Percentiles rank a stretch among this genome's conserved stretches.
Evolutionary conservation across 1,284 basidiomycete genomes (phyloP).

Genomic region (Schizopora paradoxa): DNA sequence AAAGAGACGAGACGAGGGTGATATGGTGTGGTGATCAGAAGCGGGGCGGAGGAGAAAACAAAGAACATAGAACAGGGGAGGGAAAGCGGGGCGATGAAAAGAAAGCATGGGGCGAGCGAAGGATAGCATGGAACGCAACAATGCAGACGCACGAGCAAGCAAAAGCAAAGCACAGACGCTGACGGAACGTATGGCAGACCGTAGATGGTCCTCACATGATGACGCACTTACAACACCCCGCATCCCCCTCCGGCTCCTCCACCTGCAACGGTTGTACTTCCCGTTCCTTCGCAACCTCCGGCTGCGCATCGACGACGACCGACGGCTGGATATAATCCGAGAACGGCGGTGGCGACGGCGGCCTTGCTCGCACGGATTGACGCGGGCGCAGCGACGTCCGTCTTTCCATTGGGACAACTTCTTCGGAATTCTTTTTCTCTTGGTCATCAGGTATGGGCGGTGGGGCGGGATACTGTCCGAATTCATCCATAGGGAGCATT

Average conservation of each 20-base stretch:
- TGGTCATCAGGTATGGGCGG: slow-evolving; percentile 16
- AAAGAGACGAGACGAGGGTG: slow-evolving; percentile 1
- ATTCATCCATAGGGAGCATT: slow-evolving; percentile 60
- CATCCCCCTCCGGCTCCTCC: slow-evolving; percentile 9
- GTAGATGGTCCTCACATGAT: slow-evolving; percentile 12
- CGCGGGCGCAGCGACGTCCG: slow-evolving; percentile 20
- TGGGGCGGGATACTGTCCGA: slow-evolving; percentile 38
- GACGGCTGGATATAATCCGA: slow-evolving; percentile 38
- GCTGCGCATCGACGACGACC: slow-evolving; percentile 1
- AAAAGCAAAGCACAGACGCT: background rate
- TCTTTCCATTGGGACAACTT: slow-evolving; percentile 21
- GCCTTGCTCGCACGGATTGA: slow-evolving; percentile 27
- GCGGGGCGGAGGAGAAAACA: background rate
- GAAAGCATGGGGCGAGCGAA: background rate
- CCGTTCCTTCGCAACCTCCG: background rate
- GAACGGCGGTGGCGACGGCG: slow-evolving; percentile 52
- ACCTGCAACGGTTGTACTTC: background rate
- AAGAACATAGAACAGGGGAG: background rate
- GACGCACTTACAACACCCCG: slow-evolving; percentile 15
- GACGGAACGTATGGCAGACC: background rate
- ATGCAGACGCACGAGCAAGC: background rate
- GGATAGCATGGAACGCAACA: background rate
- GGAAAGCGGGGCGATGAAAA: background rate
- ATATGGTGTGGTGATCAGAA: background rate
- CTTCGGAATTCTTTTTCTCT: slow-evolving; percentile 18